These are phyloP conservation scores for Bathelium albidoporum DNA, from an alignment of 495 filamentous ascomycete species.

Conservation along the genomic window DNA sequence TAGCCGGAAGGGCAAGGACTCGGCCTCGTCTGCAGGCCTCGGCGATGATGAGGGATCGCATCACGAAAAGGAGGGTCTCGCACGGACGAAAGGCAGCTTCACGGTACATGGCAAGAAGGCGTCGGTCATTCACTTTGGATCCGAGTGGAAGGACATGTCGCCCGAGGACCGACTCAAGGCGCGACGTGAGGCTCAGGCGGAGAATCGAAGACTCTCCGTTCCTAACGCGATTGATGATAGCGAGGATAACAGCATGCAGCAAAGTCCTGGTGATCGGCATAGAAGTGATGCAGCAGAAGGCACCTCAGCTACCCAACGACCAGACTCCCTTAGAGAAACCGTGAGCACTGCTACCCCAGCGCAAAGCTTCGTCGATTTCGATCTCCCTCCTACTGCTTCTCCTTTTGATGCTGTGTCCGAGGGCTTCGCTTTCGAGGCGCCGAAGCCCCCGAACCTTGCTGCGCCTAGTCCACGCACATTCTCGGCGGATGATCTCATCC, in stretches of 20 bases:
- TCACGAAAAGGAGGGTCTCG: constrained; percentile 39
- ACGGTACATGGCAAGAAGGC: constrained; percentile 97
- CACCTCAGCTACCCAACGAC: background rate
- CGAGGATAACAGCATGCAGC: background rate
- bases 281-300: background rate
- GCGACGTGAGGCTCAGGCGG: background rate
- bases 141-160: constrained; percentile 48
- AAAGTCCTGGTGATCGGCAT: background rate
- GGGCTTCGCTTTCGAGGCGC: background rate
- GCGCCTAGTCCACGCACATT: background rate
- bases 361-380: background rate
- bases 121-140: constrained; percentile 86
- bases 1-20: constrained; percentile 64
- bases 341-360: background rate
- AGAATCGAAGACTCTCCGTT: background rate
- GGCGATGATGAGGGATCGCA: constrained; percentile 3
- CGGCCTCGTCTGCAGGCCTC: constrained; percentile 3
- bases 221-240: background rate
- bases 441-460: background rate
- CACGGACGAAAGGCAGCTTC: constrained; percentile 74
- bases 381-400: background rate
- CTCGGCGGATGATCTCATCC: background rate
- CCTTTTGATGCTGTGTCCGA: background rate
- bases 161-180: background rate
- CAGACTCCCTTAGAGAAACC: background rate